These are phyloP conservation scores for Fusarium longipes DNA, from an alignment of 2,329 filamentous ascomycete species.

Conservation along the genomic window DNA sequence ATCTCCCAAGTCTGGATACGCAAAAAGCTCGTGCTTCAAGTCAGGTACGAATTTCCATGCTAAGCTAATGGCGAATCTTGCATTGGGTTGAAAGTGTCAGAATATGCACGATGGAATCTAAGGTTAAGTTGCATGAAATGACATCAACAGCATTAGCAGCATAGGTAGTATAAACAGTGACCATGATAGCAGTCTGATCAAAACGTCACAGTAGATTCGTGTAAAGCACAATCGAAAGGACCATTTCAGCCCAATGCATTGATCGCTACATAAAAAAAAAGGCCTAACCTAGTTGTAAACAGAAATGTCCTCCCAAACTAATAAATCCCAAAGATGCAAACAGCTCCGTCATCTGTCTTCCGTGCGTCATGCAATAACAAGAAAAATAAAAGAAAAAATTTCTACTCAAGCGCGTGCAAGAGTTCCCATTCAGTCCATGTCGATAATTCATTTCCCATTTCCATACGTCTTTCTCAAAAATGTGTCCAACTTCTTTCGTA, in stretches of 20 bases:
- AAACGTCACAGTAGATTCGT: background rate
- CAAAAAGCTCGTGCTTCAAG: background rate
- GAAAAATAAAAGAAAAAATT: background rate
- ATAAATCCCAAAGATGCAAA: conserved; percentile 29
- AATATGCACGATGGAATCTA: background rate
- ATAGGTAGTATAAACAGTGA: background rate
- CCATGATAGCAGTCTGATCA: background rate
- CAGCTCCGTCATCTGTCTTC: conserved; percentile 35
- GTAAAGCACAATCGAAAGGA: background rate
- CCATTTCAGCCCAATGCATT: conserved; percentile 5
- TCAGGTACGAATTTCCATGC: background rate
- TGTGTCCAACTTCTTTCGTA: conserved; percentile 9
- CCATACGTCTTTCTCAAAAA: background rate
- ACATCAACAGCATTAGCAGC: too few species aligned
- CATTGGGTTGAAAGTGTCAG: background rate
- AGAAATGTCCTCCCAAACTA: conserved; percentile 4
- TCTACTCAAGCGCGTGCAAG: conserved; percentile 27
- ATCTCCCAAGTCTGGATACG: background rate
- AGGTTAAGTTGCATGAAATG: background rate
- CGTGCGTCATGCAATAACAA: conserved; percentile 38
- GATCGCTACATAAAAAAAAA: background rate
- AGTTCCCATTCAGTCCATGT: background rate
- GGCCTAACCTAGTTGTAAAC: background rate
- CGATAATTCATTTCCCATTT: background rate
- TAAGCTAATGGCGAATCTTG: background rate